Base-by-base conservation (phyloP, 495 filamentous ascomycete species). In the Sordaria brevicollis region DNA sequence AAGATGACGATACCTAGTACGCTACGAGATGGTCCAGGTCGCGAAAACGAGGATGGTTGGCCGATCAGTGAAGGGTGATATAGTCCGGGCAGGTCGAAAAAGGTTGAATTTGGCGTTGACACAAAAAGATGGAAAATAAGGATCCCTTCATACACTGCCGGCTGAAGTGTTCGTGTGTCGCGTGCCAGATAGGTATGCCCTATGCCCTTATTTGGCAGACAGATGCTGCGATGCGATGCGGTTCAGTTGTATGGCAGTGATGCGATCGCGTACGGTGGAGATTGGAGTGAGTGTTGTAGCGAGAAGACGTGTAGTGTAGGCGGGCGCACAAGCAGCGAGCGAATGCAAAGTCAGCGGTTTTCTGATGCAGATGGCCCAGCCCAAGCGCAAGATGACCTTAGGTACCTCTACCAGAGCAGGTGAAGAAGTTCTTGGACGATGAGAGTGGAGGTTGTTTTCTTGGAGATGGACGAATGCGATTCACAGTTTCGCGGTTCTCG, bases 251-350 rank as follows among this genome's bases (percentile, higher is more conserved):
- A 43, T 43, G 38, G 38, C 38, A n/a, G 65, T 36, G 65, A 36
- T 36, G 65, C 31, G 9, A 36, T 66, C 33, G 65, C 31, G 35
- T 57, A 57, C 49, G 49, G 66, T 49, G 66, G 38, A 29, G 66
- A 68, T 65, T 65, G 54, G 39, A 19, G 15, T 3, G 43, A 21
- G 19, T 39, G 35, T 39, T 25, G 66, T n/a, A 34, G 8, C 21
- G 41, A 38, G 15, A 34, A 68, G 67, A 49, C 67, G 67, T 68
- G 67, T 68, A 31, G n/a, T n/a, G n/a, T n/a, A n/a, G n/a, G n/a
- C n/a, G n/a, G 66, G 49, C 49, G 49, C 49, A 57, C 49, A 57
- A 31, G 49, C 49, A 31, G 21, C 10, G 31, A 31, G 21, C 10
- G 31, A 17, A 25, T 29, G 33, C 49, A 57, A 29, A 57, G 15